Evolutionary conservation across 768 basidiomycete genomes (phyloP).

Genomic region (Mycena crocata): DNA sequence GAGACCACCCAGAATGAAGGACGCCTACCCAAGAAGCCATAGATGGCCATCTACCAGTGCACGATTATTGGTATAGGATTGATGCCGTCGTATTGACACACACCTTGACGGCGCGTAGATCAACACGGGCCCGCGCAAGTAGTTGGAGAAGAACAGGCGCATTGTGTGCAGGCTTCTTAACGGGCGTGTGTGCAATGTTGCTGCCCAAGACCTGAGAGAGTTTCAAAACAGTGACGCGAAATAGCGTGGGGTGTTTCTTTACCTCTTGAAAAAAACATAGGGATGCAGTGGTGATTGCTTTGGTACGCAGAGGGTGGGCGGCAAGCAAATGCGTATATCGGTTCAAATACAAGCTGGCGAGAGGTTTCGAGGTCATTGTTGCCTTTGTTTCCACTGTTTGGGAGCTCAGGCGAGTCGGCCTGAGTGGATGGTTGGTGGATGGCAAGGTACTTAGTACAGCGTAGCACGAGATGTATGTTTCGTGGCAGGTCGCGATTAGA

Average conservation of each 20-base stretch:
- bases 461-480: too few species aligned
- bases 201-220: constrained; percentile 62
- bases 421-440: too few species aligned
- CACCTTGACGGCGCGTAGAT: constrained; percentile 81
- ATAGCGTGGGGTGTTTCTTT: background rate
- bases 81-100: too few species aligned
- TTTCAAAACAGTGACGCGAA: background rate
- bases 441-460: too few species aligned
- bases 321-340: constrained; percentile 78
- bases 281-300: constrained; percentile 78
- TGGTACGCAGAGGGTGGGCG: constrained; percentile 80
- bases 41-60: constrained; percentile 86
- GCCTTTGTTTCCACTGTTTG: too few species aligned
- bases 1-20: too few species aligned
- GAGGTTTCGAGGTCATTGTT: too few species aligned
- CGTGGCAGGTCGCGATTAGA: too few species aligned
- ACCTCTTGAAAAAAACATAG: constrained; percentile 84
- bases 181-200: constrained; percentile 72
- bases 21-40: constrained; percentile 86
- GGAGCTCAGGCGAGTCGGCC: too few species aligned
- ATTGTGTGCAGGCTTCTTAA: constrained; percentile 61
- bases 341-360: too few species aligned
- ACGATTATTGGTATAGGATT: too few species aligned
- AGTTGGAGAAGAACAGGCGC: constrained; percentile 63
- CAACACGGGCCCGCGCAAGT: constrained; percentile 68